Conservation (phyloP, 2,329 filamentous ascomycete species). For the Tolypocladium nubicola region DNA sequence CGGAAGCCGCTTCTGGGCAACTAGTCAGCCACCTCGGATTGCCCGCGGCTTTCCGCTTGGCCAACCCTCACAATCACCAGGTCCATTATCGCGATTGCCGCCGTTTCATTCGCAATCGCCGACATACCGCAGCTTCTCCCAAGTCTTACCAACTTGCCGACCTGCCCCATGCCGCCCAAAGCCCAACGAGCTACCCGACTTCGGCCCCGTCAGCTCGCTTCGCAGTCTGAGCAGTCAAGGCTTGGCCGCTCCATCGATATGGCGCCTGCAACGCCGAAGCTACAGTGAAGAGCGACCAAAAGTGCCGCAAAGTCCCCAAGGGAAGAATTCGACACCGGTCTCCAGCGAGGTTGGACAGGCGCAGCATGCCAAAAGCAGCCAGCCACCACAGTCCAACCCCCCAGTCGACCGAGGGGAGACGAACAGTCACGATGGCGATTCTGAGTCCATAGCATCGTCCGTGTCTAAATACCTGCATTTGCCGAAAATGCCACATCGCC, state of each 20-base stretch:
- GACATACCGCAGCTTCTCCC: neutral
- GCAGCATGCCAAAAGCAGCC: neutral
- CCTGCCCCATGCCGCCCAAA: neutral
- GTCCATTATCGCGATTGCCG: conserved; percentile 2
- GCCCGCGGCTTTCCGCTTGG: neutral
- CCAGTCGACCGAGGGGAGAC: conserved; percentile 3
- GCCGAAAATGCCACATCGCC: conserved; percentile 69
- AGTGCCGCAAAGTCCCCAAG: neutral
- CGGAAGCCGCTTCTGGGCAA: conserved; percentile 22
- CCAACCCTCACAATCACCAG: neutral
- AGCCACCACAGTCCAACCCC: too few relatives aligned
- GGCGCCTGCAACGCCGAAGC: neutral
- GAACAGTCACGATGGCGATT: conserved; percentile 7
- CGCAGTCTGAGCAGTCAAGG: neutral
- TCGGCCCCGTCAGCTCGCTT: neutral
- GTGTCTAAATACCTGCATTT: conserved; percentile 51
- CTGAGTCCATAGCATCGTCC: conserved; percentile 36
- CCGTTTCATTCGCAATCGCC: neutral
- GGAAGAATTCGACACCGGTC: neutral
- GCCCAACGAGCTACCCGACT: neutral
- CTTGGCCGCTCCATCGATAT: neutral
- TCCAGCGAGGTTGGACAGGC: neutral
- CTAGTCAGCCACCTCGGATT: conserved; percentile 10
- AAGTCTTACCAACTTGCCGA: neutral
- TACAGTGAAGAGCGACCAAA: neutral